phyloP scores from a whole-genome alignment of 176 grass and related monocot species.

The Carex myosuroides region DNA sequence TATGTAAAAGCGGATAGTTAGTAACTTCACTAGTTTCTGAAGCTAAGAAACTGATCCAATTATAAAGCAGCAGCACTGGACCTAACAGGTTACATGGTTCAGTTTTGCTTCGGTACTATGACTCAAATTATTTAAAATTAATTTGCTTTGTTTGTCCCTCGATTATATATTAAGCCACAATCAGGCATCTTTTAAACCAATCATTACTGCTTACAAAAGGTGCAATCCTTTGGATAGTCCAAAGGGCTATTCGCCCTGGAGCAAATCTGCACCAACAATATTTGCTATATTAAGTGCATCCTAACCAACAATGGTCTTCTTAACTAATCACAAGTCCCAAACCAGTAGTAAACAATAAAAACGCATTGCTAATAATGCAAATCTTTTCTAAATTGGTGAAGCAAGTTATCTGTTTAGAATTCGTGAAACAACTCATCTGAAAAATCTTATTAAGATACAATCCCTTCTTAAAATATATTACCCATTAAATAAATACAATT shows the following conservation, averaged over 20 bases:
- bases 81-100: not conserved
- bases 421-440: no score
- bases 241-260: not conserved
- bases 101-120: not conserved
- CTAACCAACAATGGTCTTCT: not conserved
- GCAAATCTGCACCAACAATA: not conserved
- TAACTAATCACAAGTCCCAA: not conserved
- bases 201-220: not conserved
- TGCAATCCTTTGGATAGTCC: not conserved
- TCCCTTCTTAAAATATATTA: no score
- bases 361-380: no score
- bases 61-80: not conserved
- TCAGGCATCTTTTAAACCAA: not conserved
- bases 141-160: not conserved
- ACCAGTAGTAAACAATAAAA: not conserved
- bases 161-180: not conserved
- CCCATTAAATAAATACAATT: no score
- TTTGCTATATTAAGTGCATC: not conserved
- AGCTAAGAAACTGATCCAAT: constrained; percentile 11
- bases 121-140: not conserved
- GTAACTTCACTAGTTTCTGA: constrained; percentile 1
- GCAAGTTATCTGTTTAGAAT: no score
- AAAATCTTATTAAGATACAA: no score
- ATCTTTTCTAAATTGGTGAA: no score
- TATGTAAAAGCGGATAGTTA: not conserved